These are phyloP conservation scores for Funneliformis caledonium DNA, from an alignment of 371 early-diverging fungal species.

Conservation along the genomic window DNA sequence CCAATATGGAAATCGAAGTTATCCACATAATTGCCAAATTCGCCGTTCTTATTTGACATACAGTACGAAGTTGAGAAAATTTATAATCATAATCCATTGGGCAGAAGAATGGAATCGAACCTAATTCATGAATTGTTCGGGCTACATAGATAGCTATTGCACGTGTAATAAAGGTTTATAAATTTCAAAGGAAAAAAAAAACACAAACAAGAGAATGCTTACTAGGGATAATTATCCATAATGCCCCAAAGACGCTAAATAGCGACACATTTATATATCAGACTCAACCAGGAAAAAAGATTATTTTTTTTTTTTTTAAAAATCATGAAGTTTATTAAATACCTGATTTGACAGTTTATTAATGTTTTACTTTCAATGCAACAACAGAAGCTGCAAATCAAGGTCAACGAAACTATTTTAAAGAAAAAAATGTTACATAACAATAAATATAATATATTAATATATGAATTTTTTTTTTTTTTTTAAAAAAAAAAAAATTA, in stretches of 20 bases:
- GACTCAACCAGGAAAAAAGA: no score
- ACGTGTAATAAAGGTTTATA: no score
- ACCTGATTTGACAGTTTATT: not conserved
- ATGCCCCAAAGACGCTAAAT: not conserved
- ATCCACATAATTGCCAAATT: conserved; percentile 17
- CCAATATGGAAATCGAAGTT: not conserved
- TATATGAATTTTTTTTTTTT: no score
- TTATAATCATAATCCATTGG: not conserved
- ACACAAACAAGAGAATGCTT: not conserved
- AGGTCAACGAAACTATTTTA: not conserved
- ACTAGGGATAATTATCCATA: not conserved
- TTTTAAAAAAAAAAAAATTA: no score
- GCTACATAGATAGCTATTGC: not conserved
- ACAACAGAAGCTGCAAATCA: not conserved
- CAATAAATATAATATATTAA: no score
- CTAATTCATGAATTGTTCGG: not conserved
- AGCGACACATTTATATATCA: no score
- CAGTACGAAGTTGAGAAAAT: not conserved
- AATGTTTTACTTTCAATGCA: not conserved
- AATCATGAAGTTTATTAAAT: no score
- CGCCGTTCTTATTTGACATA: conserved; percentile 9
- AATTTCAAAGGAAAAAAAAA: no score
- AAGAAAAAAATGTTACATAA: not conserved
- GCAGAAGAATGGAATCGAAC: not conserved
- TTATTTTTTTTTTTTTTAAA: no score